phyloP scores from a whole-genome alignment of 257 asterid species.

The Paraleonurus japonicus region DNA sequence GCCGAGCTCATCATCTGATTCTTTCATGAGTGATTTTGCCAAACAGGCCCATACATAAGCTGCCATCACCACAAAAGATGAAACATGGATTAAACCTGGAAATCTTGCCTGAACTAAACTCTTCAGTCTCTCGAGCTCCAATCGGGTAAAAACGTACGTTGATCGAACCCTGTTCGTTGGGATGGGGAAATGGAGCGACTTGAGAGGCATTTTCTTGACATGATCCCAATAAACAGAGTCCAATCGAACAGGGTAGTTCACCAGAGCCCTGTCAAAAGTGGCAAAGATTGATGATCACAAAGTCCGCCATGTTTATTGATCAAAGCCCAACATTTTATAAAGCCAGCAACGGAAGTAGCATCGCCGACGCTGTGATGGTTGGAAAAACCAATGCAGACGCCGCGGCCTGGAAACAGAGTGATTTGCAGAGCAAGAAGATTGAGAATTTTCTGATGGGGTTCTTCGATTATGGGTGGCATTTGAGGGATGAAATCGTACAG shows the following conservation, averaged over 20 bases:
- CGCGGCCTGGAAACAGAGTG: constrained; percentile 38
- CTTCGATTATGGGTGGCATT: constrained; percentile 23
- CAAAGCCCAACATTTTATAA: constrained; percentile 45
- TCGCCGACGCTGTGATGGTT: constrained; percentile 44
- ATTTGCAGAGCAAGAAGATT: constrained; percentile 44
- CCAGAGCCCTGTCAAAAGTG: constrained; percentile 31
- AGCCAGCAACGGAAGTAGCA: constrained; percentile 34
- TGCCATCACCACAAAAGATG: constrained; percentile 38
- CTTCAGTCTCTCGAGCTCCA: constrained; percentile 36
- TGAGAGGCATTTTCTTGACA: background rate
- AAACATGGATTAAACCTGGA: constrained; percentile 25
- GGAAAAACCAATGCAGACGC: constrained; percentile 44
- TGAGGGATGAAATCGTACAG: constrained; percentile 43
- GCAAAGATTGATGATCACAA: constrained; percentile 10
- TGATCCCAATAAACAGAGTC: constrained; percentile 19
- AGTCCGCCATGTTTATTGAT: constrained; percentile 25
- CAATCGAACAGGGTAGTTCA: constrained; percentile 31
- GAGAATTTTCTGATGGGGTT: constrained; percentile 10
- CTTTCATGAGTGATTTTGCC: constrained; percentile 25
- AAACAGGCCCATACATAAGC: constrained; percentile 42
- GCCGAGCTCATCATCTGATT: background rate
- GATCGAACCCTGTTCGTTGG: constrained; percentile 39
- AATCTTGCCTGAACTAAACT: constrained; percentile 18
- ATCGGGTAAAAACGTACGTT: constrained; percentile 29
- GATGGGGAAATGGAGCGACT: background rate